These are phyloP conservation scores for Bombardia bombarda DNA, from an alignment of 495 filamentous ascomycete genomes.

Conservation along the genomic window DNA sequence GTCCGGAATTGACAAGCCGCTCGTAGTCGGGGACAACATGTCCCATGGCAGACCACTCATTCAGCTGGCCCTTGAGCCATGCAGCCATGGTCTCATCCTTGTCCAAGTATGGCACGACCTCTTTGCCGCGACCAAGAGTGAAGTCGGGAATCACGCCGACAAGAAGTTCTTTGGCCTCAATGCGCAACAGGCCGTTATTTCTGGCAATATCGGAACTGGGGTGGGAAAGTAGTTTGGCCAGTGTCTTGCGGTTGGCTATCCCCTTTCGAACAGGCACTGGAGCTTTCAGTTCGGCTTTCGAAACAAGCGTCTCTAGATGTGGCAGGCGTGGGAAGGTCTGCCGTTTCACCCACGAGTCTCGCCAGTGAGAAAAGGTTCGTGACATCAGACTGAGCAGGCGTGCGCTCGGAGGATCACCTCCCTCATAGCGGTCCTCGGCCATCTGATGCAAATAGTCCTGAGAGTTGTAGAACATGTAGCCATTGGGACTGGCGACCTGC, in stretches of 20 bases:
- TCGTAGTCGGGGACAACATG: conserved; percentile 1
- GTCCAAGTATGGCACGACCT: not conserved
- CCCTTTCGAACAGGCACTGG: not conserved
- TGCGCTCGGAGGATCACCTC: conserved; percentile 4
- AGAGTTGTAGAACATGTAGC: conserved; percentile 1
- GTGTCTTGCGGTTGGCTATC: not conserved
- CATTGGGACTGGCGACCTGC: conserved; percentile 1
- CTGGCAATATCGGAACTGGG: not conserved
- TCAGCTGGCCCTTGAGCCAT: not conserved
- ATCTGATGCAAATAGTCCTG: conserved; percentile 1
- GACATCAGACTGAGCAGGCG: conserved; percentile 5
- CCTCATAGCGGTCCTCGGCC: not conserved
- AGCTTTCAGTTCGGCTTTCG: too few relatives aligned
- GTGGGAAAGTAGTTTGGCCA: not conserved
- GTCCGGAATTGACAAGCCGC: not conserved
- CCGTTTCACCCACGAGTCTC: conserved; percentile 5
- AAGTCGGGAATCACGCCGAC: conserved; percentile 1
- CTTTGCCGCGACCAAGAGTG: not conserved
- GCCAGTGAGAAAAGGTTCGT: conserved; percentile 5
- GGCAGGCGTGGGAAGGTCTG: conserved; percentile 4
- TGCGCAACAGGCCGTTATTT: not conserved
- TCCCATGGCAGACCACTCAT: conserved; percentile 1
- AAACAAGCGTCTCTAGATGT: not conserved
- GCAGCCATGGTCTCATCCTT: not conserved
- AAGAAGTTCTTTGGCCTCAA: not conserved